These are phyloP conservation scores for Quillaja saponaria DNA, from an alignment of 306 rosid genomes.

Conservation along the genomic window DNA sequence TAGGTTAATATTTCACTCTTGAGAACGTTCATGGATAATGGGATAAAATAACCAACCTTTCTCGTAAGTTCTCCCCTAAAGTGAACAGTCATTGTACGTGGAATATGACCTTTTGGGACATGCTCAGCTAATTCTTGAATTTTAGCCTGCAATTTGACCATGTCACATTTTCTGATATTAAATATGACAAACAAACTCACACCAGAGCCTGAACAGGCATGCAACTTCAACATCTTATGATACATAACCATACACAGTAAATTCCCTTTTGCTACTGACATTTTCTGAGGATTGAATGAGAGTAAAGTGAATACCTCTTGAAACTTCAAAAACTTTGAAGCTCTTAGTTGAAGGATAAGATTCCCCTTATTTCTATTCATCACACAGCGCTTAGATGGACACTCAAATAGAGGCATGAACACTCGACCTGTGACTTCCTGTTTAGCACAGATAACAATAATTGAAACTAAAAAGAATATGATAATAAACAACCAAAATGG, in stretches of 20 bases:
- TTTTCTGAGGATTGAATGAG: slow-evolving; percentile 16
- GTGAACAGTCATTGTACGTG: slow-evolving; percentile 92
- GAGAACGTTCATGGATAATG: too few species aligned
- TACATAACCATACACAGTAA: slow-evolving; percentile 5
- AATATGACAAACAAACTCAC: slow-evolving; percentile 15
- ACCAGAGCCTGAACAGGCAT: slow-evolving; percentile 17
- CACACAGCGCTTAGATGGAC: slow-evolving; percentile 82
- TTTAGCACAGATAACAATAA: slow-evolving; percentile 28
- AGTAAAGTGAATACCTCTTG: slow-evolving; percentile 67
- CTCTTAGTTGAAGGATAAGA: slow-evolving; percentile 88
- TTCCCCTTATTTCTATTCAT: slow-evolving; percentile 73
- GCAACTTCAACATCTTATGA: slow-evolving; percentile 6
- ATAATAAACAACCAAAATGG: slow-evolving; percentile 19
- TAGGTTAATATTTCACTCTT: slow-evolving; percentile 22
- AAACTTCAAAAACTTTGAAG: slow-evolving; percentile 95
- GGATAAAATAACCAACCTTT: slow-evolving; percentile 65
- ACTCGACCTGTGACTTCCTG: slow-evolving; percentile 98
- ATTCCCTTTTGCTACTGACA: slow-evolving; percentile 4
- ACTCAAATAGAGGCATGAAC: slow-evolving; percentile 89
- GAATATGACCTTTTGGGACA: slow-evolving; percentile 98
- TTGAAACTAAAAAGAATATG: not conserved
- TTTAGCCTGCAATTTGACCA: slow-evolving; percentile 78
- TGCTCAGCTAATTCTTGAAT: slow-evolving; percentile 95
- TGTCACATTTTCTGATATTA: slow-evolving; percentile 5
- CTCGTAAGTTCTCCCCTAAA: slow-evolving; percentile 98